Conservation (phyloP, 805 yeast species). For the Huiozyma sinensis region DNA sequence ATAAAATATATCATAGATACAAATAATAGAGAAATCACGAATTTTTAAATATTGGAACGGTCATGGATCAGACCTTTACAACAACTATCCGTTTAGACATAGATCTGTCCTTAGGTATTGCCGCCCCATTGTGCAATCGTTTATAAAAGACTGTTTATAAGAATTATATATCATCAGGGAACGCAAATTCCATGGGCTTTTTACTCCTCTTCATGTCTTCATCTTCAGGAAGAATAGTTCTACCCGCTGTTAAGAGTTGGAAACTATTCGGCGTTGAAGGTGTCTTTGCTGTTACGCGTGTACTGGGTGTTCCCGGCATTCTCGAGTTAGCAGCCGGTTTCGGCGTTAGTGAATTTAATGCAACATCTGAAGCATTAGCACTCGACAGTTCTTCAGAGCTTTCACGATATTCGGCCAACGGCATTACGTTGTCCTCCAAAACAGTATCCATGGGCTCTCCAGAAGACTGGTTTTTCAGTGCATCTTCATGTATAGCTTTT, state of each 20-base stretch:
- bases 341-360: not conserved
- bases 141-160: not conserved
- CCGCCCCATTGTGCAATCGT: too few species aligned
- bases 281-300: not conserved
- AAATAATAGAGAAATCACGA: too few species aligned
- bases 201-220: slow-evolving; percentile 17
- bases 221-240: slow-evolving; percentile 20
- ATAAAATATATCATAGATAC: too few species aligned
- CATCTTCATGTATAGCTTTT: slow-evolving; percentile 17
- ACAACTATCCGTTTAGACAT: too few species aligned
- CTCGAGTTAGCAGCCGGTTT: not conserved
- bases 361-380: not conserved
- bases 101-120: too few species aligned
- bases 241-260: slow-evolving; percentile 24
- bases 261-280: slow-evolving; percentile 1
- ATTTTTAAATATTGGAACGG: too few species aligned
- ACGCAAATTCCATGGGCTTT: slow-evolving; percentile 17
- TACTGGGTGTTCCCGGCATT: not conserved
- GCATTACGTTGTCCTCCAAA: not conserved
- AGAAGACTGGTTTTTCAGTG: slow-evolving; percentile 1
- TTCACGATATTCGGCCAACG: not conserved
- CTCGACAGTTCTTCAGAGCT: not conserved
- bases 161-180: slow-evolving; percentile 23
- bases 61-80: too few species aligned
- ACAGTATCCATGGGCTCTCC: not conserved